A percentile compares a stretch with the other conserved stretches of the same genome.
phyloP scores from a whole-genome alignment of 2,329 filamentous ascomycete species.

The Microascus cirrosus region DNA sequence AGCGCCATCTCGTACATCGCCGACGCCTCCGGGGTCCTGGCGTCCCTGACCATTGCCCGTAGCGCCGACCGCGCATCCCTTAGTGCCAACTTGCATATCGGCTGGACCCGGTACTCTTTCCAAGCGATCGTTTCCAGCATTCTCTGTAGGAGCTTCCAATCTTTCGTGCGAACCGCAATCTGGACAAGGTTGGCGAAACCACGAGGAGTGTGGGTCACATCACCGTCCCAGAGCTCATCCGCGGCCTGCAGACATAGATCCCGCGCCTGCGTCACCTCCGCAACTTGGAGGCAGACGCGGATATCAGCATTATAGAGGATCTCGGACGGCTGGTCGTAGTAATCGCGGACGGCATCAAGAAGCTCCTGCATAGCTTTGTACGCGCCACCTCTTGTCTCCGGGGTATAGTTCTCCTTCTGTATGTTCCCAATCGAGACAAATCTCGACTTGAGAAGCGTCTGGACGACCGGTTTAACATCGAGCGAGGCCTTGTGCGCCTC shows the following conservation, averaged over 20 bases:
- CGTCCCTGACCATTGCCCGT: background rate
- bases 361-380: background rate
- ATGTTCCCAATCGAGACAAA: background rate
- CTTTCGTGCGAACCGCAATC: background rate
- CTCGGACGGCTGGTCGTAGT: conserved; percentile 1
- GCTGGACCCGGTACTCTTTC: conserved; percentile 1
- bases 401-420: background rate
- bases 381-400: background rate
- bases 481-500: background rate
- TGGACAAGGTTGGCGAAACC: conserved; percentile 2
- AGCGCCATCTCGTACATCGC: background rate
- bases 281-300: background rate
- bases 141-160: background rate
- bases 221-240: background rate
- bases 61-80: background rate
- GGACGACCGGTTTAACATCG: background rate
- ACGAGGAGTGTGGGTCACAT: background rate
- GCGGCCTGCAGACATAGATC: background rate
- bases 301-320: conserved; percentile 2
- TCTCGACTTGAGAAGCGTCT: background rate
- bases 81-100: conserved; percentile 1
- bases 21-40: background rate
- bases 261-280: background rate
- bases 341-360: background rate
- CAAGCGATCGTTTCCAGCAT: conserved; percentile 1